Evolutionary conservation across 177 flowering plant genomes (phyloP).

Genomic region (Tripterygium wilfordii): DNA sequence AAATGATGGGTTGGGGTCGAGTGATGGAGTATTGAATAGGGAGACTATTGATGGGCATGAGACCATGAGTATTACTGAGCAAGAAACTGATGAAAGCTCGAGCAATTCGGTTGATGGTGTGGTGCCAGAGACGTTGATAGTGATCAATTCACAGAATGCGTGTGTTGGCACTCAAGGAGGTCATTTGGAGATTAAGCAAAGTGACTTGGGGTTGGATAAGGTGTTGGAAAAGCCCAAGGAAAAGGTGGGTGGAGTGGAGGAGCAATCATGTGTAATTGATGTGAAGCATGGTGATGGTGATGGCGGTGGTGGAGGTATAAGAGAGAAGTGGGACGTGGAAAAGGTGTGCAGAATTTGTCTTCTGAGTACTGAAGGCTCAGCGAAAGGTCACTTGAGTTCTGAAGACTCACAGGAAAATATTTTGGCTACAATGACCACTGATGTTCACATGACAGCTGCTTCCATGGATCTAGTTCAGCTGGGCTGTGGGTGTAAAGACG

Average conservation of each 20-base stretch:
- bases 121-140: constrained; percentile 8
- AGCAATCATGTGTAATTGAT: constrained; percentile 30
- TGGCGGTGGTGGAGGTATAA: constrained; percentile 9
- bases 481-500: constrained; percentile 66
- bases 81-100: not conserved
- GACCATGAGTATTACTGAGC: not conserved
- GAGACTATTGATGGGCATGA: not conserved
- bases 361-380: constrained; percentile 34
- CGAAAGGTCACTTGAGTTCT: constrained; percentile 40
- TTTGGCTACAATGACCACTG: not conserved
- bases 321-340: constrained; percentile 25
- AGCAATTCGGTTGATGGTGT: not conserved
- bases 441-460: no score
- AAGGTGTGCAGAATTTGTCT: constrained; percentile 65
- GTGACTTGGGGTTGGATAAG: constrained; percentile 9
- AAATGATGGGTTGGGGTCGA: not conserved
- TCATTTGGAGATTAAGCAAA: constrained; percentile 3
- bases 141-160: constrained; percentile 6
- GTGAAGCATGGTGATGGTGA: constrained; percentile 17
- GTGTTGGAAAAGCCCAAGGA: constrained; percentile 9
- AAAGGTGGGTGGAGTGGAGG: constrained; percentile 10
- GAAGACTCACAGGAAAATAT: constrained; percentile 24
- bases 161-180: not conserved
- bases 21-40: not conserved
- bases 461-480: constrained; percentile 31